phyloP scores from a whole-genome alignment of 2,329 filamentous ascomycete genomes.

The Talaromyces amestolkiae region DNA sequence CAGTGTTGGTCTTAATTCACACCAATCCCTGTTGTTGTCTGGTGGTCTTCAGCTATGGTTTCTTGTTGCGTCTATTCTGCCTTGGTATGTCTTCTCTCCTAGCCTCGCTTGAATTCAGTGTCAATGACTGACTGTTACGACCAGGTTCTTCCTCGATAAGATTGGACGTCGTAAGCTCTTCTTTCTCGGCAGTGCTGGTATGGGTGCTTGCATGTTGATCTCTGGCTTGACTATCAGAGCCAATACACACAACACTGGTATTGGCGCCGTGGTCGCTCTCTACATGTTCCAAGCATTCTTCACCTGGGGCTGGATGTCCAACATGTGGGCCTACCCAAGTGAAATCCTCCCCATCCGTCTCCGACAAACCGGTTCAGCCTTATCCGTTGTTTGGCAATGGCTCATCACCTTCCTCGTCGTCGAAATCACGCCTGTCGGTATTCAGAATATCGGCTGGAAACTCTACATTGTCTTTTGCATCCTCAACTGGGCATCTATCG shows the following conservation, averaged over 20 bases:
- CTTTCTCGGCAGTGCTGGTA: constrained; percentile 65
- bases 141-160: constrained; percentile 47
- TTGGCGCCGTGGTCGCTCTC: constrained; percentile 18
- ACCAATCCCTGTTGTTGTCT: constrained; percentile 44
- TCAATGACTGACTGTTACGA: neutral
- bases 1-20: constrained; percentile 39
- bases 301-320: constrained; percentile 23
- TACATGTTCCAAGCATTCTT: constrained; percentile 23
- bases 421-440: constrained; percentile 43
- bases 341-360: constrained; percentile 20
- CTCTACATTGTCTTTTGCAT: constrained; percentile 35
- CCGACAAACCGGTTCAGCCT: constrained; percentile 17
- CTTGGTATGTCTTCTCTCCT: constrained; percentile 32
- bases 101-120: constrained; percentile 49
- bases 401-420: constrained; percentile 28
- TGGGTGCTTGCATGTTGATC: constrained; percentile 33
- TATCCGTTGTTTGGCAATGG: constrained; percentile 22
- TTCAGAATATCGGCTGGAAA: constrained; percentile 35
- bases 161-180: constrained; percentile 65
- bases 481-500: constrained; percentile 45
- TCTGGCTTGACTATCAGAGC: constrained; percentile 20
- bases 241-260: constrained; percentile 19
- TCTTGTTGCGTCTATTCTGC: constrained; percentile 20
- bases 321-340: constrained; percentile 21
- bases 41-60: constrained; percentile 48